phyloP scores from a whole-genome alignment of 139 green algal genomes.

The Tetraselmis chui region DNA sequence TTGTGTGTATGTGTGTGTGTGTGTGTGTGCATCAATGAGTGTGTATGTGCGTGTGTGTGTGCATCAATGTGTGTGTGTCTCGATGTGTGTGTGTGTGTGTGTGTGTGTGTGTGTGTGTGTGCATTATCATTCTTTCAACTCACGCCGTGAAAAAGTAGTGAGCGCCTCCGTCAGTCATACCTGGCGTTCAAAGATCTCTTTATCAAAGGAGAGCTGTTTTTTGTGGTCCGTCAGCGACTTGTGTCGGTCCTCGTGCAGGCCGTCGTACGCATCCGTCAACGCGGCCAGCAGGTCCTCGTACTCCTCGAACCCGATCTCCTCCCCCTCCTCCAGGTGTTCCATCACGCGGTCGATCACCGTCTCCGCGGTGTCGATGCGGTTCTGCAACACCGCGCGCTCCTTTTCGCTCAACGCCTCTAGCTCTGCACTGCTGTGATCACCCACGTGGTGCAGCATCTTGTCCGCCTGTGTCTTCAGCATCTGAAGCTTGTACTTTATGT shows the following conservation, averaged over 20 bases:
- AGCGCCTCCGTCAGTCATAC: too few species aligned
- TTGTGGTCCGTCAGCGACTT: background rate
- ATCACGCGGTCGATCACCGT: slow-evolving; percentile 19
- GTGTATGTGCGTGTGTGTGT: too few species aligned
- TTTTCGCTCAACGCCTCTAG: slow-evolving; percentile 19
- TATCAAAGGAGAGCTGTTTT: background rate
- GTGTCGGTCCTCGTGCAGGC: background rate
- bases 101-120: too few species aligned
- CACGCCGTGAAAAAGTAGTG: too few species aligned
- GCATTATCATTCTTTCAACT: too few species aligned
- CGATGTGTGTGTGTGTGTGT: too few species aligned
- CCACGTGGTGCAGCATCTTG: background rate
- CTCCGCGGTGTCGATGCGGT: slow-evolving; percentile 27
- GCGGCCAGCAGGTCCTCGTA: slow-evolving; percentile 23
- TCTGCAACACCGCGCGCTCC: slow-evolving; percentile 24
- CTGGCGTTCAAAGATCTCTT: background rate
- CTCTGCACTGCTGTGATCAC: background rate
- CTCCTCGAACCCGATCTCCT: slow-evolving; percentile 20
- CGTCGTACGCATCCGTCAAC: slow-evolving; percentile 13
- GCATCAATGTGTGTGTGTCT: too few species aligned
- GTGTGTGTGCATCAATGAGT: too few species aligned
- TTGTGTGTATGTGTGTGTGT: too few species aligned
- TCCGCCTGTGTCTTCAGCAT: background rate
- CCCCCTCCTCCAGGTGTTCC: slow-evolving; percentile 8
- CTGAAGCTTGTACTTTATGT: background rate